Conservation (phyloP, 306 rosid species). For the Arachis stenosperma region DNA sequence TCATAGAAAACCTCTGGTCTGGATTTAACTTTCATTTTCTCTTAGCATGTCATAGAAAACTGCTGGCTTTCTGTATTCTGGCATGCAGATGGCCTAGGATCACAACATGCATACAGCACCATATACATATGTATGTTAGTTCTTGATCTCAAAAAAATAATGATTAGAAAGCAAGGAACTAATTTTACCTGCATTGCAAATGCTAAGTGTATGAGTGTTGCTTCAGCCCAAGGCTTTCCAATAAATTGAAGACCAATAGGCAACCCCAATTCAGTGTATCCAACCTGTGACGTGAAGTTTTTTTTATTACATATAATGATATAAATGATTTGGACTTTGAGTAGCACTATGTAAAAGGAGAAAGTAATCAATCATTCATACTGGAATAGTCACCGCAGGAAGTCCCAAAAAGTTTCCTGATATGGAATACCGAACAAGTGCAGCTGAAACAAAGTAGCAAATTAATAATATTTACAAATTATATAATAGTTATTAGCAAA, state of each 20-base stretch:
- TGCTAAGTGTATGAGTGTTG: constrained; percentile 80
- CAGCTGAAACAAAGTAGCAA: constrained; percentile 61
- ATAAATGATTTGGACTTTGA: not conserved
- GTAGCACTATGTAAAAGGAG: not conserved
- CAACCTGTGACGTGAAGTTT: constrained; percentile 55
- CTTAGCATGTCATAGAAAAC: constrained; percentile 64
- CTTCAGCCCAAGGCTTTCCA: constrained; percentile 89
- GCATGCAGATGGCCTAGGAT: constrained; percentile 58
- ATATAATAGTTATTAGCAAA: not conserved
- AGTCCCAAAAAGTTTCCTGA: constrained; percentile 91
- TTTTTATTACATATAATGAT: too few species aligned
- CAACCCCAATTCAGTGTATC: constrained; percentile 75
- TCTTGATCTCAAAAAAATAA: not conserved
- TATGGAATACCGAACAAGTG: constrained; percentile 78
- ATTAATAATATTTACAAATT: constrained; percentile 7
- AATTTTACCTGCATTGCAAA: constrained; percentile 70
- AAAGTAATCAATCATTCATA: constrained; percentile 43
- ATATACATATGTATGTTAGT: constrained; percentile 13
- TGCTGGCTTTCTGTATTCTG: constrained; percentile 64
- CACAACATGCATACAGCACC: constrained; percentile 5
- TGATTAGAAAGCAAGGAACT: not conserved
- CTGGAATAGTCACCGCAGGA: constrained; percentile 81
- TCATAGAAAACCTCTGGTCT: constrained; percentile 65
- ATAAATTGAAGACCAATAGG: constrained; percentile 95
- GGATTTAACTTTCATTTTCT: constrained; percentile 49